Percentiles rank a stretch among this genome's conserved stretches.
These are phyloP conservation scores for Curvularia hawaiiensis DNA, from an alignment of 2,329 filamentous ascomycete genomes.

Conservation along the genomic window DNA sequence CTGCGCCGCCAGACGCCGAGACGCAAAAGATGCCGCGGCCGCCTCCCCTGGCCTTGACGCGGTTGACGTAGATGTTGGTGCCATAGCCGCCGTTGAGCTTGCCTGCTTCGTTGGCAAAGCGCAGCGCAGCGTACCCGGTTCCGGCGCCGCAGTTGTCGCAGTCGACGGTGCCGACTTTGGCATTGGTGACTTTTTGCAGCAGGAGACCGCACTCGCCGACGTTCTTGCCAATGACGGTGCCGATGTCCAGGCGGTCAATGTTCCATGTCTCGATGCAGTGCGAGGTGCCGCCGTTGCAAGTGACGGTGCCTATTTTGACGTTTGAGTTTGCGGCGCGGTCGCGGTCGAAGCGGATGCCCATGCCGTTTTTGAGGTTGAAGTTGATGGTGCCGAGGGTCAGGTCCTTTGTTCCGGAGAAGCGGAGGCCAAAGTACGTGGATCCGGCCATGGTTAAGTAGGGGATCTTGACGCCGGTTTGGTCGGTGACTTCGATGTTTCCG, in stretches of 20 bases:
- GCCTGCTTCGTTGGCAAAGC: conserved; percentile 64
- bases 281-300: conserved; percentile 58
- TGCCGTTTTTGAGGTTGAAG: conserved; percentile 60
- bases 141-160: conserved; percentile 60
- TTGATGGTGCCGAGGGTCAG: conserved; percentile 59
- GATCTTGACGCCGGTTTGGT: conserved; percentile 57
- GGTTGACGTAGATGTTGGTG: conserved; percentile 60
- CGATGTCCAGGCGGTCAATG: conserved; percentile 60
- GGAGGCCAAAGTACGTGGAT: conserved; percentile 62
- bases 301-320: conserved; percentile 60
- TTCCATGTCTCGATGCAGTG: conserved; percentile 67
- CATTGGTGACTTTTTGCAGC: conserved; percentile 60
- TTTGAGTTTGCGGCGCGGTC: conserved; percentile 59
- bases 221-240: conserved; percentile 58
- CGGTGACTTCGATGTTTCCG: conserved; percentile 60
- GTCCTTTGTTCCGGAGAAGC: conserved; percentile 59
- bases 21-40: conserved; percentile 65
- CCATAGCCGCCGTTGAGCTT: conserved; percentile 55
- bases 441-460: conserved; percentile 64
- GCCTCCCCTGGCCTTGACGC: conserved; percentile 61
- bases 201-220: conserved; percentile 64
- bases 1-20: conserved; percentile 60
- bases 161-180: conserved; percentile 60
- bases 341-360: conserved; percentile 64
- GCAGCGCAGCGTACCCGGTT: conserved; percentile 62